Conservation (phyloP, 768 basidiomycete species). For the Imleria badia region DNA sequence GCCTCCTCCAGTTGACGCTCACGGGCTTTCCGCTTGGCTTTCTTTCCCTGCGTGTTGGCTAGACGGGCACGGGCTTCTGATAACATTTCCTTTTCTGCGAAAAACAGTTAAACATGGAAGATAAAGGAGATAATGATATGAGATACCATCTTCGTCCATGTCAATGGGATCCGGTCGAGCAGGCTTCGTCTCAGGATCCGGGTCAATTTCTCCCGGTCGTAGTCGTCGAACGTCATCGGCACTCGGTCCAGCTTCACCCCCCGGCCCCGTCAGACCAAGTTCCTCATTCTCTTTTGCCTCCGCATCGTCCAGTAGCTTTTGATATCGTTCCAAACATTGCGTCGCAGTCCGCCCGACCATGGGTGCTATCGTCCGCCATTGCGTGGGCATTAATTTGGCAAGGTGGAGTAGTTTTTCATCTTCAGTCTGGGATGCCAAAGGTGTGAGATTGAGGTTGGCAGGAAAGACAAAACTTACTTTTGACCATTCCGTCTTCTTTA, state of each 20-base stretch:
- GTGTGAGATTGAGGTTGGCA: neutral
- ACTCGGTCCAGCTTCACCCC: conserved; percentile 74
- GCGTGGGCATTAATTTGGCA: conserved; percentile 98
- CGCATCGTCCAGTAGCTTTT: conserved; percentile 95
- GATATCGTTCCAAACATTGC: conserved; percentile 97
- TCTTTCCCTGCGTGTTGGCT: conserved; percentile 99
- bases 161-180: conserved; percentile 99
- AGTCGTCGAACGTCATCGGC: conserved; percentile 91
- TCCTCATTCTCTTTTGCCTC: conserved; percentile 97
- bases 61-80: conserved; percentile 97
- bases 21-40: conserved; percentile 97
- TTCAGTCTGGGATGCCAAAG: conserved; percentile 62
- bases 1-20: conserved; percentile 98
- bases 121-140: neutral
- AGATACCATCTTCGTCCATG: conserved; percentile 97
- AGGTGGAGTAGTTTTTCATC: conserved; percentile 98
- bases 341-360: conserved; percentile 97
- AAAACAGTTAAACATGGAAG: conserved; percentile 1
- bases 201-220: conserved; percentile 96
- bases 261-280: conserved; percentile 83
- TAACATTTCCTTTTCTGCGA: conserved; percentile 96
- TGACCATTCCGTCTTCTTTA: conserved; percentile 99
- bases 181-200: conserved; percentile 97
- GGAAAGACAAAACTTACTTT: conserved; percentile 53
- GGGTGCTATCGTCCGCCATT: conserved; percentile 99